phyloP scores from a whole-genome alignment of 257 asterid genomes.

The Gentiana macrophylla region DNA sequence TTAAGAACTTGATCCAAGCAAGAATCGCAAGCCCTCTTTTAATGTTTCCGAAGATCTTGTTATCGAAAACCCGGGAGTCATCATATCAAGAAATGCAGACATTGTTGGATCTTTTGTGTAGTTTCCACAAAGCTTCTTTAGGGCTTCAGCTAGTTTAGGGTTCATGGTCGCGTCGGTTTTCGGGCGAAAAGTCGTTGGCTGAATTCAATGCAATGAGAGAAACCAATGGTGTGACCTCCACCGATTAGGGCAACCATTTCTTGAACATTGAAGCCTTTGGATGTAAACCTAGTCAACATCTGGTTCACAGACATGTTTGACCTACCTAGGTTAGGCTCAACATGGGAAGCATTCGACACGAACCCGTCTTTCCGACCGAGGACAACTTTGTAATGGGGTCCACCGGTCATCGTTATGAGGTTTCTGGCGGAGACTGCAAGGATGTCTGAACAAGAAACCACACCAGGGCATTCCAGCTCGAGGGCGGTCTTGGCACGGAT shows the following conservation, averaged over 20 bases:
- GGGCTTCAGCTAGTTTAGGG: constrained; percentile 5
- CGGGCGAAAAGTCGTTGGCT: constrained; percentile 9
- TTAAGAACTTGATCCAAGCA: constrained; percentile 13
- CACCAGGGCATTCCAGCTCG: constrained; percentile 23
- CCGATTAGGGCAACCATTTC: constrained; percentile 24
- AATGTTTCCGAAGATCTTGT: constrained; percentile 19
- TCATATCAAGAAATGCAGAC: constrained; percentile 20
- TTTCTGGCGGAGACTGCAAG: constrained; percentile 15
- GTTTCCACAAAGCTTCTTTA: constrained; percentile 13
- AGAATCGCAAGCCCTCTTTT: constrained; percentile 18
- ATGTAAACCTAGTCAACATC: constrained; percentile 6
- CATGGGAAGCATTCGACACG: constrained; percentile 10
- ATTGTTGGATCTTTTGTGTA: constrained; percentile 3
- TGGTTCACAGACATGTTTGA: constrained; percentile 6
- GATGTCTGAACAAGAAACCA: constrained; percentile 26
- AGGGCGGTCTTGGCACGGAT: constrained; percentile 12
- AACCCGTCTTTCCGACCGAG: constrained; percentile 20
- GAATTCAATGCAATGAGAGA: constrained; percentile 22
- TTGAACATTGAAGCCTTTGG: constrained; percentile 14
- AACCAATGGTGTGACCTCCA: constrained; percentile 26
- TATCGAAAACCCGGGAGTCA: constrained; percentile 25
- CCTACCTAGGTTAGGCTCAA: constrained; percentile 13
- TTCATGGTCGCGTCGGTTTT: constrained; percentile 10
- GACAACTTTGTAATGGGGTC: constrained; percentile 14
- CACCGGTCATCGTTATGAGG: constrained; percentile 14